Evolutionary conservation across 768 basidiomycete species (phyloP).

Genomic region (Amanita rimosa): DNA sequence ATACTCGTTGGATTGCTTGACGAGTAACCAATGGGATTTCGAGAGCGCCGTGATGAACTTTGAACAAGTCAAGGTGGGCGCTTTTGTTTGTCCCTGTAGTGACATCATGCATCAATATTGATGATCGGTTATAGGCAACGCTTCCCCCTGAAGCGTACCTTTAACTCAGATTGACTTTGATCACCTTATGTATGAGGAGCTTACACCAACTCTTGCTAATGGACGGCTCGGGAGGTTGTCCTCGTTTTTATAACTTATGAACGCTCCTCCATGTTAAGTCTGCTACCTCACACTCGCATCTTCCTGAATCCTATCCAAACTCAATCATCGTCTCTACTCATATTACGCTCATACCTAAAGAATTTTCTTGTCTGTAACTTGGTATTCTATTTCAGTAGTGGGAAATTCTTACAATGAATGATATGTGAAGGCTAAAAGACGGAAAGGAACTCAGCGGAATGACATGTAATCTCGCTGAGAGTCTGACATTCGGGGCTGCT

Average conservation of each 20-base stretch:
- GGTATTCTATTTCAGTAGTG: too few species aligned
- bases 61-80: conserved; percentile 71
- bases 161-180: background rate
- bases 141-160: background rate
- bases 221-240: background rate
- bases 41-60: conserved; percentile 77
- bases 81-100: background rate
- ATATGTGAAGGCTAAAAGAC: too few species aligned
- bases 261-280: background rate
- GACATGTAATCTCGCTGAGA: too few species aligned
- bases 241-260: background rate
- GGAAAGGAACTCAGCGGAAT: too few species aligned
- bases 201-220: background rate
- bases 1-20: conserved; percentile 78
- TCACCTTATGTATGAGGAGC: background rate
- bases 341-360: too few species aligned
- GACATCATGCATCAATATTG: too few species aligned
- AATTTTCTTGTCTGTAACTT: too few species aligned
- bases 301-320: background rate
- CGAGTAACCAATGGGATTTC: conserved; percentile 78
- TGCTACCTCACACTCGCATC: background rate
- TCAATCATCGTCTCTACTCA: background rate
- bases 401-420: too few species aligned
- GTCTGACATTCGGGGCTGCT: too few species aligned
- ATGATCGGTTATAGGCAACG: background rate